These are phyloP conservation scores for Puccinia coronata DNA, from an alignment of 1,284 basidiomycete genomes.

Conservation along the genomic window DNA sequence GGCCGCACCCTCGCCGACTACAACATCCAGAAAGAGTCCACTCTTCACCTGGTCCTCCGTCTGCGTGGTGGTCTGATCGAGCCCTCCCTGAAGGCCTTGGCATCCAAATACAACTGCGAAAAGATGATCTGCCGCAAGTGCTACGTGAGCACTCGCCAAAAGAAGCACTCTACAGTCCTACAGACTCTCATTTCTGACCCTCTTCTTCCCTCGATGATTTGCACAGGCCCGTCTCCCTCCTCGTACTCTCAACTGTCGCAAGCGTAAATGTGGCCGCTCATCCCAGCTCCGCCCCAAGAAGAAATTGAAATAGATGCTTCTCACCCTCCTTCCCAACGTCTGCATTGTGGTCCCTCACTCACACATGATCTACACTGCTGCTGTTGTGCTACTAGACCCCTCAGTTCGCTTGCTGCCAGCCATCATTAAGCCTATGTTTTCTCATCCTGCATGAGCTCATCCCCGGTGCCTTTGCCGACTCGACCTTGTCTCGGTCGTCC, in stretches of 20 bases:
- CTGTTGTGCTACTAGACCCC: not conserved
- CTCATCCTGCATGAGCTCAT: not conserved
- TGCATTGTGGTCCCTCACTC: no score
- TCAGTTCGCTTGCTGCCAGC: not conserved
- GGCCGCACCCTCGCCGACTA: conserved; percentile 61
- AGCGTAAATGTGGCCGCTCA: conserved; percentile 71
- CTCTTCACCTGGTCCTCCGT: conserved; percentile 62
- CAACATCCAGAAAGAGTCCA: no score
- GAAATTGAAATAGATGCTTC: conserved; percentile 48
- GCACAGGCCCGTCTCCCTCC: conserved; percentile 27
- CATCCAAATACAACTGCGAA: conserved; percentile 75
- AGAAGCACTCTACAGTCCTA: no score
- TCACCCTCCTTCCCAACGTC: no score
- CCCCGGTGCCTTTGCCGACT: not conserved
- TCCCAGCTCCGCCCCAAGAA: conserved; percentile 82
- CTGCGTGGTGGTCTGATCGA: conserved; percentile 98
- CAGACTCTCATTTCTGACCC: no score
- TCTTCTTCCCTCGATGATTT: conserved; percentile 51
- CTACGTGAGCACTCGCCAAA: no score
- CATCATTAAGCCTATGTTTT: not conserved
- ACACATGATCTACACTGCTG: no score
- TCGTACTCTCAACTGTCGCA: conserved; percentile 61
- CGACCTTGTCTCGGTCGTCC: not conserved
- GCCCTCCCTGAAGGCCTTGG: conserved; percentile 94
- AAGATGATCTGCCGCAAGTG: conserved; percentile 98